Percentiles rank a stretch among this genome's conserved stretches.
phyloP scores from a whole-genome alignment of 257 asterid genomes.

The Sherardia arvensis region DNA sequence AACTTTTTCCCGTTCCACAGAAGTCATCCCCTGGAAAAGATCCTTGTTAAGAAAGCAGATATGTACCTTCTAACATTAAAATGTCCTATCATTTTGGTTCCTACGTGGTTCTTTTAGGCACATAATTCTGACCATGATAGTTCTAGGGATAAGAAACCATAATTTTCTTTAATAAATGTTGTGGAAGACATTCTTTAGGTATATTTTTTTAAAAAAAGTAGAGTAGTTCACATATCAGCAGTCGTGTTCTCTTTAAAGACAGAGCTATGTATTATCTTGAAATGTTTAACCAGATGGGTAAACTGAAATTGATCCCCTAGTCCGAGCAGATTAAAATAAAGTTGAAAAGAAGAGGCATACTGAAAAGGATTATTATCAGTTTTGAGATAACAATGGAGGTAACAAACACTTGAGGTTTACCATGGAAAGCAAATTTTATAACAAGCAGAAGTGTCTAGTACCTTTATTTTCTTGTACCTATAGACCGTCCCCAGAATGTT shows the following conservation, averaged over 20 bases:
- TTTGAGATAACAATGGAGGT: neutral
- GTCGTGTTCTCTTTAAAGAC: neutral
- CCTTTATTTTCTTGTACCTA: conserved; percentile 97
- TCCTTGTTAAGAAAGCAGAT: neutral
- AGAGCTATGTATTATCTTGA: neutral
- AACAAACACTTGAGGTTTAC: neutral
- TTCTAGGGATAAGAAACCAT: neutral
- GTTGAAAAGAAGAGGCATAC: neutral
- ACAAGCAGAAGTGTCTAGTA: conserved; percentile 28
- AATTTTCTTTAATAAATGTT: too few relatives aligned
- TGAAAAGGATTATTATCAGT: neutral
- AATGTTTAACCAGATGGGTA: neutral
- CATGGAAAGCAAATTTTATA: conserved; percentile 3
- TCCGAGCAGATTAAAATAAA: neutral
- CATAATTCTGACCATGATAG: neutral
- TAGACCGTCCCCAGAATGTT: conserved; percentile 84
- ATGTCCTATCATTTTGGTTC: neutral
- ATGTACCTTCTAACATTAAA: neutral
- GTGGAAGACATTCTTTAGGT: neutral
- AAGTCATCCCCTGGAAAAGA: conserved; percentile 83
- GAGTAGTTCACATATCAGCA: neutral
- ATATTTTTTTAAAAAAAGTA: neutral
- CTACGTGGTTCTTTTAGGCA: neutral
- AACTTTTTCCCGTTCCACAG: conserved; percentile 60
- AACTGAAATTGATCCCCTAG: neutral